phyloP scores from a whole-genome alignment of 2,329 filamentous ascomycete species.

The Thelonectria blattea region DNA sequence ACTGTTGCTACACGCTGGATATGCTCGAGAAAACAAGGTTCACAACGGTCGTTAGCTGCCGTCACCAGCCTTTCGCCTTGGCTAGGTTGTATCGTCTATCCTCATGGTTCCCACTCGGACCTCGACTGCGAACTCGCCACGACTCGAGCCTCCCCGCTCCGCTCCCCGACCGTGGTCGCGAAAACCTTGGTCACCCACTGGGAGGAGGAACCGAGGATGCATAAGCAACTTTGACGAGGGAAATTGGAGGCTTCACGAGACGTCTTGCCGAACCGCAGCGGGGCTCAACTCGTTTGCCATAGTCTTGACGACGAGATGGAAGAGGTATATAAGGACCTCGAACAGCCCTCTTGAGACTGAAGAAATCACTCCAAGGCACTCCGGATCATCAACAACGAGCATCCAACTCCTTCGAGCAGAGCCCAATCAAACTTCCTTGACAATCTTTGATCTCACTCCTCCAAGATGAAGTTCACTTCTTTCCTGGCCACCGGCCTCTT shows the following conservation, averaged over 20 bases:
- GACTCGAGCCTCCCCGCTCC: not conserved
- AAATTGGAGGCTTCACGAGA: slow-evolving; percentile 13
- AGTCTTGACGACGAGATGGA: not conserved
- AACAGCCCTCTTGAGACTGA: slow-evolving; percentile 3
- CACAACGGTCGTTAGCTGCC: slow-evolving; percentile 12
- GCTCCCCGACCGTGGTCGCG: not conserved
- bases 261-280: not conserved
- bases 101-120: slow-evolving; percentile 7
- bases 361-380: slow-evolving; percentile 14
- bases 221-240: slow-evolving; percentile 7
- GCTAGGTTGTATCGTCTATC: not conserved
- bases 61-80: slow-evolving; percentile 6
- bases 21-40: slow-evolving; percentile 9
- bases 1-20: not conserved
- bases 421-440: slow-evolving; percentile 5
- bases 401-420: slow-evolving; percentile 7
- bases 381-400: slow-evolving; percentile 13
- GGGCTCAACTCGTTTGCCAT: not conserved
- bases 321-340: slow-evolving; percentile 14
- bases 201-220: not conserved
- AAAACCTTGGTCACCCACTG: not conserved
- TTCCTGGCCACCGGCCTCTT: slow-evolving; percentile 15
- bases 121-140: not conserved
- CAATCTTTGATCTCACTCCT: slow-evolving; percentile 6
- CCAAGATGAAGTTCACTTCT: slow-evolving; percentile 22